Conservation (phyloP, 305 asterid genomes). For the Plantago rigida region DNA sequence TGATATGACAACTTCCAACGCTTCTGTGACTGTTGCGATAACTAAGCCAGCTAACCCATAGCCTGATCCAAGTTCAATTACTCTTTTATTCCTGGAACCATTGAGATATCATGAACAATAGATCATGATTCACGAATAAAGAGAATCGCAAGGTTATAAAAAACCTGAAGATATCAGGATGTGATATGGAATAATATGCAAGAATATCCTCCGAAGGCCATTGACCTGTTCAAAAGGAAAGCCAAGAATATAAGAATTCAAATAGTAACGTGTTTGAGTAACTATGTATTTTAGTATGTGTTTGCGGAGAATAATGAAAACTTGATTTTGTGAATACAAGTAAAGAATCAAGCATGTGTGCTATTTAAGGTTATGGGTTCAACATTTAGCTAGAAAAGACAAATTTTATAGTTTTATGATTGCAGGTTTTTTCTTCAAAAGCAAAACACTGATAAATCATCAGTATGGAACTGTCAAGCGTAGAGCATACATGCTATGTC, state of each 20-base stretch:
- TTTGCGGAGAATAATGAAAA: neutral
- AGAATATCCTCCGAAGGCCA: slow-evolving; percentile 95
- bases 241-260: slow-evolving; percentile 20
- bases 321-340: neutral
- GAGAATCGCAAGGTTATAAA: slow-evolving; percentile 10
- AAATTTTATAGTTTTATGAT: no score
- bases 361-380: no score
- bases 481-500: no score
- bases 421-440: no score
- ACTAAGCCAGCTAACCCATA: slow-evolving; percentile 89
- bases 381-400: no score
- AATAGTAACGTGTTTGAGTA: neutral
- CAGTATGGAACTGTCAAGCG: no score
- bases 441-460: no score
- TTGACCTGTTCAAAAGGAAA: slow-evolving; percentile 55
- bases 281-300: neutral
- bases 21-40: slow-evolving; percentile 61
- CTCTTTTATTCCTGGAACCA: slow-evolving; percentile 53
- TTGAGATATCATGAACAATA: slow-evolving; percentile 17
- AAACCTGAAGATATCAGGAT: slow-evolving; percentile 40
- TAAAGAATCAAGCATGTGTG: no score
- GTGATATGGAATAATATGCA: slow-evolving; percentile 64
- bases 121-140: slow-evolving; percentile 19
- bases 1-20: slow-evolving; percentile 69
- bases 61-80: slow-evolving; percentile 84